Evolutionary conservation across 176 grass and related monocot genomes (phyloP).

Genomic region (Tillandsia fasciculata): DNA sequence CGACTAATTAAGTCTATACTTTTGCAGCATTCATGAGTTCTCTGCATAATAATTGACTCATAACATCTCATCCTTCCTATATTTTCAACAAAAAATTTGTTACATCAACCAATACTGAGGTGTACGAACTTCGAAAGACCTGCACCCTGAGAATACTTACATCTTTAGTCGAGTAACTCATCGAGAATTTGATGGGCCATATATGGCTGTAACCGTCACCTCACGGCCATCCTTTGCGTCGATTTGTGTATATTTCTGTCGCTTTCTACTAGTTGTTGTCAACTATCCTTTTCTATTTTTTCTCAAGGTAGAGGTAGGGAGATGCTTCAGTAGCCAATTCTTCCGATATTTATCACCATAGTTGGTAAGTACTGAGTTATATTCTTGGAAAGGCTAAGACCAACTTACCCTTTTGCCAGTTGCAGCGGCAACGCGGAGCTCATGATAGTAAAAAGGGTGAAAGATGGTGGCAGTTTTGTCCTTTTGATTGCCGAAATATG

Average conservation of each 20-base stretch:
- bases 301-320: background rate
- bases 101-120: too few species aligned
- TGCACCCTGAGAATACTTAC: too few species aligned
- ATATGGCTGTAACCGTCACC: background rate
- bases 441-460: constrained; percentile 7
- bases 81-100: too few species aligned
- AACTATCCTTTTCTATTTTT: background rate
- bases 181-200: background rate
- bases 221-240: background rate
- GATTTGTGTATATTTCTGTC: background rate
- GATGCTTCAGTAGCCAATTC: background rate
- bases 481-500: background rate
- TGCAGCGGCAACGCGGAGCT: constrained; percentile 17
- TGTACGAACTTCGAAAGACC: too few species aligned
- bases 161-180: background rate
- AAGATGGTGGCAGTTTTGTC: background rate
- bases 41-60: too few species aligned
- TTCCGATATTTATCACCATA: background rate
- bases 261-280: background rate
- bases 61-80: too few species aligned
- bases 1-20: background rate
- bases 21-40: background rate
- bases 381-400: background rate
- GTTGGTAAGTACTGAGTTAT: background rate
- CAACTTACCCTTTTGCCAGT: background rate